Evolutionary conservation across 2,329 filamentous ascomycete genomes (phyloP).

Genomic region (Colletotrichum kahawae): DNA sequence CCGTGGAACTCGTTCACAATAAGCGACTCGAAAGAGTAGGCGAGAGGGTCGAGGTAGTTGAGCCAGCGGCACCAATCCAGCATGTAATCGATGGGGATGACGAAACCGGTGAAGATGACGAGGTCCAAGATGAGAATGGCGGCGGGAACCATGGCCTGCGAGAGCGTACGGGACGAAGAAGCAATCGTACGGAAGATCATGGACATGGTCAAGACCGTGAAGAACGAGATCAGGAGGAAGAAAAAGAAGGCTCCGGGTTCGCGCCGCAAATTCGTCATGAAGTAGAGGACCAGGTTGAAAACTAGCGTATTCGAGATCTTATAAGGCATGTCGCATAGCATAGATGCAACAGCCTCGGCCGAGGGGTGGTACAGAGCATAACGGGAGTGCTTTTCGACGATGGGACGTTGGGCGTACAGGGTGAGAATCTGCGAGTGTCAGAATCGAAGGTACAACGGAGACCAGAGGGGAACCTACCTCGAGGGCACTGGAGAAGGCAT

Average conservation of each 20-base stretch:
- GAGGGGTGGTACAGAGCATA: slow-evolving; percentile 92
- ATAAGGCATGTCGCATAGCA: slow-evolving; percentile 85
- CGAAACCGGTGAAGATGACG: slow-evolving; percentile 75
- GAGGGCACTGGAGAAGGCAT: slow-evolving; percentile 80
- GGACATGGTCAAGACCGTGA: slow-evolving; percentile 78
- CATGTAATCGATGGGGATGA: slow-evolving; percentile 72
- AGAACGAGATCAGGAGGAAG: slow-evolving; percentile 79
- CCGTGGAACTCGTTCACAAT: slow-evolving; percentile 83
- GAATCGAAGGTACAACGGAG: slow-evolving; percentile 11
- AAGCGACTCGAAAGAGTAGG: slow-evolving; percentile 80
- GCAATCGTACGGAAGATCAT: slow-evolving; percentile 86
- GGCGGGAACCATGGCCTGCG: slow-evolving; percentile 66
- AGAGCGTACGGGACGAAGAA: slow-evolving; percentile 74
- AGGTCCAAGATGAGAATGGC: slow-evolving; percentile 68
- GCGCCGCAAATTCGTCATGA: slow-evolving; percentile 82
- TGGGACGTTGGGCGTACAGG: slow-evolving; percentile 86
- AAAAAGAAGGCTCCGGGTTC: slow-evolving; percentile 83
- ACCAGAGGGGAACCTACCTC: slow-evolving; percentile 54
- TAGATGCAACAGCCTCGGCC: slow-evolving; percentile 85
- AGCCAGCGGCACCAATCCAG: slow-evolving; percentile 83
- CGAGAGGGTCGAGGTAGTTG: slow-evolving; percentile 79
- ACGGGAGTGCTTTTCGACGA: slow-evolving; percentile 87
- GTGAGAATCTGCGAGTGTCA: slow-evolving; percentile 68
- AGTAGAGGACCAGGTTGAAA: slow-evolving; percentile 85
- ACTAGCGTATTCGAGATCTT: slow-evolving; percentile 76